Evolutionary conservation across 2,329 filamentous ascomycete species (phyloP), one percentile per base, ranked within the genome.

Genomic region (Exophiala mesophila): DNA sequence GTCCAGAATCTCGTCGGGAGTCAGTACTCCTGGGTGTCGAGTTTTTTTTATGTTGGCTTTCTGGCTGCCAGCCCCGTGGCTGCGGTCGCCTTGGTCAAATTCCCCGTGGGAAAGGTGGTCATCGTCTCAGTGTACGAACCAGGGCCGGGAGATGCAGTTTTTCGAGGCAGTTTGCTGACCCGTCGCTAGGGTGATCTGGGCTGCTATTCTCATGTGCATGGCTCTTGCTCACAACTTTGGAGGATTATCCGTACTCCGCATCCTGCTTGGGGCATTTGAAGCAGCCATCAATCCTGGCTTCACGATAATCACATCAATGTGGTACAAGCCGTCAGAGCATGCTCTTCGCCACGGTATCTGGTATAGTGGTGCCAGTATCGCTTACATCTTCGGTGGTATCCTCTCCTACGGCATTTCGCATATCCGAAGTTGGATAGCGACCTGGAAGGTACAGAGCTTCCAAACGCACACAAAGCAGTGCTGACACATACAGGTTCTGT

Each of bases 211-310:
- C 16, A 65, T 71, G 60, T 55, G 63, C 19, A 70, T 64, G 1
- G 68, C 69, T 0, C 62, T 68, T 1, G 76, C 71, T 48, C 63
- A 62, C 18, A 69, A 64, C 50, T 77, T 71, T 39, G 68, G 61
- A 2, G 71, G 72, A 0, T 62, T 80, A 0, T 56, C 77, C 10
- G 59, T 66, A 0, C 62, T 71, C 6, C 68, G 77, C 0, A 72
- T 79, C 53, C 58, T 79, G 2, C 64, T 79, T 0, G 77, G 77
- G 3, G 65, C 72, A 8, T 71, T 71, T 1, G 77, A 80, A 55
- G 73, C 76, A 1, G 72, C 70, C 3, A 70, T 77, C 38, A 71
- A 69, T 0, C 77, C 77, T 0, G 70, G 68, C 0, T 73, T 78
- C 41, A 52, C 65, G 2, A 55, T 66, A 47, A 58, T 53, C 66